phyloP scores from a whole-genome alignment of 768 basidiomycete species.

The Amanita polypyramis region DNA sequence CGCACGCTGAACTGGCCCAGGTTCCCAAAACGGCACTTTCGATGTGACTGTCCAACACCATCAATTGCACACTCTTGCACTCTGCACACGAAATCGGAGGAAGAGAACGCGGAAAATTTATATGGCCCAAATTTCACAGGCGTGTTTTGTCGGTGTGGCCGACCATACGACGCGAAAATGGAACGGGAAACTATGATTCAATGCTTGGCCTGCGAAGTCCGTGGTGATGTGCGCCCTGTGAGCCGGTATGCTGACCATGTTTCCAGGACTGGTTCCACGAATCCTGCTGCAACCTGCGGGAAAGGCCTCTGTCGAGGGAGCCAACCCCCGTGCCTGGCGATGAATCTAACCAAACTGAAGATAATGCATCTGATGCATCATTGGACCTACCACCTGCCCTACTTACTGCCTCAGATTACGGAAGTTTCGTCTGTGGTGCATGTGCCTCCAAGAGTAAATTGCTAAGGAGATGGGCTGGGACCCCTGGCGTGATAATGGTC shows the following conservation, averaged over 20 bases:
- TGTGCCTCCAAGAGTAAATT: constrained; percentile 51
- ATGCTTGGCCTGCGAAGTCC: constrained; percentile 76
- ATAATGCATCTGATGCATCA: constrained; percentile 50
- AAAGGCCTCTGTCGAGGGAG: constrained; percentile 43
- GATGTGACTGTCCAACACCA: constrained; percentile 76
- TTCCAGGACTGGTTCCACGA: constrained; percentile 88
- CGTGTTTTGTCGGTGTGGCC: constrained; percentile 66
- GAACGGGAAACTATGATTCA: constrained; percentile 86
- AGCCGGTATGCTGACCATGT: constrained; percentile 7
- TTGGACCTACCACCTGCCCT: constrained; percentile 59
- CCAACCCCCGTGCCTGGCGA: constrained; percentile 19
- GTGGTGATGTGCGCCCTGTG: constrained; percentile 15
- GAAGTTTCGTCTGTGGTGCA: constrained; percentile 59
- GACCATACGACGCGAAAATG: constrained; percentile 58
- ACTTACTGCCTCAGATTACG: constrained; percentile 60
- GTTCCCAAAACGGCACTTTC: constrained; percentile 76
- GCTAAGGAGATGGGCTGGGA: constrained; percentile 57
- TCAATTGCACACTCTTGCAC: constrained; percentile 52
- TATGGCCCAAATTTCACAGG: constrained; percentile 71
- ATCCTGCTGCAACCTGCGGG: constrained; percentile 74
- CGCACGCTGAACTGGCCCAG: constrained; percentile 16
- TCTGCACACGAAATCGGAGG: constrained; percentile 43
- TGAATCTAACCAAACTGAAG: constrained; percentile 25
- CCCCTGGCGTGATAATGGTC: constrained; percentile 57
- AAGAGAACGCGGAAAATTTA: constrained; percentile 44